Base-by-base conservation (phyloP, 306 rosid genomes). In the Malus orientalis region DNA sequence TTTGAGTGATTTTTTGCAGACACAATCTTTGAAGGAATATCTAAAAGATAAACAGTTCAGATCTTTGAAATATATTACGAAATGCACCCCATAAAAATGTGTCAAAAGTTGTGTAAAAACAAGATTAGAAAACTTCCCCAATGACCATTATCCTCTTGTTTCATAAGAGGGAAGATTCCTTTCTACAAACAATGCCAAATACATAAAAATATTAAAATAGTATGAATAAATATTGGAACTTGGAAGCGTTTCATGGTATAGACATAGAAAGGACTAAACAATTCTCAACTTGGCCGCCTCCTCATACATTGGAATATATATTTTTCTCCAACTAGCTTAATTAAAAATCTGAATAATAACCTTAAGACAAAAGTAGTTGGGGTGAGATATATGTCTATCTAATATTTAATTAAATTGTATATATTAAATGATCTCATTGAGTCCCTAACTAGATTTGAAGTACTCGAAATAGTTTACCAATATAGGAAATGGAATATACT, bases 161-260 rank as follows among this genome's bases (percentile, higher is more conserved):
- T 71, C 73, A 66, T 72, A 73, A 44, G 67, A 73, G 71, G 30
- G 65, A 58, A 87, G 88, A 89, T 90, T 86, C 87, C 79, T 77
- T 71, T 64, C 65, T 69, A 75, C 63, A 72, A 51, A 91, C 71
- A 88, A 77, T 80, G 88, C 86, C 91, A 88, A 88, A 82, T 79
- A 79, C 78, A 71, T 76, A 63, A 49, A 5, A 62, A 70, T 44
- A 71, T 76, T 59, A 49, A 5, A 62, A 70, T 44, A 70, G 83
- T 75, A 32, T 60, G 67, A 75, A 79, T 40, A 16, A 6, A 15
- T 25, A 42, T 10, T n/a, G 62, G 20, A 9, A 61, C 42, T 49
- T 45, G 72, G 69, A 60, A 65, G 79, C 65, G 53, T 76, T 78
- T 82, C 70, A 68, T 53, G 64, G 74, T 81, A 40, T 64, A 75